phyloP scores from a whole-genome alignment of 2,329 filamentous ascomycete genomes.

The Seiridium cupressi region DNA sequence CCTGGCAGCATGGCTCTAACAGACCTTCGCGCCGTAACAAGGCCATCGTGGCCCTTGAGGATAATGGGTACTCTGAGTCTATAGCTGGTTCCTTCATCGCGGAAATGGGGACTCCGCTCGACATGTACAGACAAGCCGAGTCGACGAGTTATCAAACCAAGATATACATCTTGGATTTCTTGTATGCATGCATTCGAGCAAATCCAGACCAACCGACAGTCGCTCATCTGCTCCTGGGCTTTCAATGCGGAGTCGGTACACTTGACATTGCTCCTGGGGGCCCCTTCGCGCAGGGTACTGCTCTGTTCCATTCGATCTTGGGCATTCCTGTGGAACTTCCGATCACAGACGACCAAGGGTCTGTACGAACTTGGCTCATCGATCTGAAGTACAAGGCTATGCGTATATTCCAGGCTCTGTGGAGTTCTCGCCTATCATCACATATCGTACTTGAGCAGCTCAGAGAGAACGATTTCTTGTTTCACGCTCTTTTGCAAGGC shows the following conservation, averaged over 20 bases:
- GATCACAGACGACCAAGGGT: constrained; percentile 55
- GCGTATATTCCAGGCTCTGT: constrained; percentile 76
- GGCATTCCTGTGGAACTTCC: constrained; percentile 69
- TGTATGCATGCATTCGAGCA: constrained; percentile 75
- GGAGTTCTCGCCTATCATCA: constrained; percentile 78
- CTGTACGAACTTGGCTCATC: constrained; percentile 67
- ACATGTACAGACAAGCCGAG: constrained; percentile 68
- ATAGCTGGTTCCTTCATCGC: constrained; percentile 72
- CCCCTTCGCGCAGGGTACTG: constrained; percentile 68
- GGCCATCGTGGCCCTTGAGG: constrained; percentile 83
- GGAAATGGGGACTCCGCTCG: constrained; percentile 67
- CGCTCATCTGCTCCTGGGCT: constrained; percentile 87
- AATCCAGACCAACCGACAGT: constrained; percentile 79
- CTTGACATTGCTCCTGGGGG: constrained; percentile 68
- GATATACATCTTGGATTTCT: constrained; percentile 78
- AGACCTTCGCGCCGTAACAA: constrained; percentile 72
- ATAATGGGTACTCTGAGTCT: constrained; percentile 75
- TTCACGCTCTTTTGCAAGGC: constrained; percentile 71
- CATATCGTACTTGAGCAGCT: constrained; percentile 75
- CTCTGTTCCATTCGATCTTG: constrained; percentile 81
- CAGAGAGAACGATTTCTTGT: constrained; percentile 75
- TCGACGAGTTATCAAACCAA: constrained; percentile 79
- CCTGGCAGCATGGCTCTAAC: constrained; percentile 60
- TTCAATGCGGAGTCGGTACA: constrained; percentile 70
- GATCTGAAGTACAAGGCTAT: constrained; percentile 67